These are phyloP conservation scores for Botrytis aclada DNA, from an alignment of 2,329 filamentous ascomycete genomes.

Conservation along the genomic window DNA sequence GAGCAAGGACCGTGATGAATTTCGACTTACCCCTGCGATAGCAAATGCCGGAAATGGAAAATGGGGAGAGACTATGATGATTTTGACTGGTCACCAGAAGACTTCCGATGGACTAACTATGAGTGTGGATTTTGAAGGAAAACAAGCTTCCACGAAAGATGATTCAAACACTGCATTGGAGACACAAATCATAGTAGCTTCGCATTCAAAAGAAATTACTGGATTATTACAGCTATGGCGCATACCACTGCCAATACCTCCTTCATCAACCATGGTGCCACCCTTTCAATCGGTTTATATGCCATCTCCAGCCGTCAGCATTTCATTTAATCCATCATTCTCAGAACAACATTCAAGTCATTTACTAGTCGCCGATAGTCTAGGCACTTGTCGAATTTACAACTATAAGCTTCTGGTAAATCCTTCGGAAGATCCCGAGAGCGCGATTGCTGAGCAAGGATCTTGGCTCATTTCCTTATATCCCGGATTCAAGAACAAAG, in stretches of 20 bases:
- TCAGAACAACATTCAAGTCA: slow-evolving; percentile 48
- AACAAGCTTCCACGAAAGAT: slow-evolving; percentile 35
- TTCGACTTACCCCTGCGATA: slow-evolving; percentile 50
- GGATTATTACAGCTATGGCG: slow-evolving; percentile 59
- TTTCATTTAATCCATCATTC: slow-evolving; percentile 58
- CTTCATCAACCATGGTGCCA: slow-evolving; percentile 38
- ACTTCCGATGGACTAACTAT: slow-evolving; percentile 56
- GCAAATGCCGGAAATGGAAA: slow-evolving; percentile 56
- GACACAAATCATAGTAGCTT: slow-evolving; percentile 54
- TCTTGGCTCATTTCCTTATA: slow-evolving; percentile 65
- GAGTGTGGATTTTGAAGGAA: slow-evolving; percentile 41
- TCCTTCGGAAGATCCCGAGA: slow-evolving; percentile 43
- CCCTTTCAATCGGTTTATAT: slow-evolving; percentile 62
- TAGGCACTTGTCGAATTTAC: slow-evolving; percentile 59
- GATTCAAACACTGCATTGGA: slow-evolving; percentile 31
- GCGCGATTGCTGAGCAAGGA: slow-evolving; percentile 45
- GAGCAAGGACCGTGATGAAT: slow-evolving; percentile 54
- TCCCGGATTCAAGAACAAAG: slow-evolving; percentile 34
- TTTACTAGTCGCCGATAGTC: slow-evolving; percentile 53
- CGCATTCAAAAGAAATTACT: slow-evolving; percentile 57
- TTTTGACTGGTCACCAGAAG: slow-evolving; percentile 53
- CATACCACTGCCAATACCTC: slow-evolving; percentile 43
- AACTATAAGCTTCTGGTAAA: slow-evolving; percentile 56
- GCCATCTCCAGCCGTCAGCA: slow-evolving; percentile 50
- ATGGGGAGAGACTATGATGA: slow-evolving; percentile 60